A percentile compares a stretch with the other conserved stretches of the same genome.
phyloP scores from a whole-genome alignment of 805 yeast genomes.

The Saccharomycopsis sp. region DNA sequence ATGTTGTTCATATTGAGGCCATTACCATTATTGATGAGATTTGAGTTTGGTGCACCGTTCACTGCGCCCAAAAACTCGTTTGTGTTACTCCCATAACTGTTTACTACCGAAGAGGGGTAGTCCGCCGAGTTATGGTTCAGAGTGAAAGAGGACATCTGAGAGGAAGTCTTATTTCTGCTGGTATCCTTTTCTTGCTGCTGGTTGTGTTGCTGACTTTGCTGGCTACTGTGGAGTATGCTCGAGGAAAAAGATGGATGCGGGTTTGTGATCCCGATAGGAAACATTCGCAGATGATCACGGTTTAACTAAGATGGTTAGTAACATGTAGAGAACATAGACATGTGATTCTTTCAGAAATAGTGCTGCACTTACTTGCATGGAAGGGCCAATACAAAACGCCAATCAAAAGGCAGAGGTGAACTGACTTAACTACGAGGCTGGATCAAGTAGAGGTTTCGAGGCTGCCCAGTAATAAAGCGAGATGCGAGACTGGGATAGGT shows the following conservation, averaged over 20 bases:
- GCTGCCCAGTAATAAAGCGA: too few species aligned
- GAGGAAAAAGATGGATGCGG: conserved; percentile 1
- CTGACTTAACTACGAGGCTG: too few species aligned
- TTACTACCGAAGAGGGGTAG: conserved; percentile 23
- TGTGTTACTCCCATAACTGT: conserved; percentile 14
- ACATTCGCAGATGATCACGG: not conserved
- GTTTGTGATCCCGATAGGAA: not conserved
- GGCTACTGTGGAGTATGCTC: not conserved
- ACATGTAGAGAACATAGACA: too few species aligned
- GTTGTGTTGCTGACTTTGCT: conserved; percentile 13
- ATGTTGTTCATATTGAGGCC: conserved; percentile 33
- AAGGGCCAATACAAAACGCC: not conserved
- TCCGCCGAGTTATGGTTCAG: conserved; percentile 22
- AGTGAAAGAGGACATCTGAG: conserved; percentile 5
- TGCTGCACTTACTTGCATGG: not conserved
- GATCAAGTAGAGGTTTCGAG: too few species aligned
- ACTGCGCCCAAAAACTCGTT: not conserved
- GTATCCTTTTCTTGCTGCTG: conserved; percentile 12
- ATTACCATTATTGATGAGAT: conserved; percentile 18
- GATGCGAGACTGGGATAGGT: too few species aligned
- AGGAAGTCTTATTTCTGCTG: conserved; percentile 16
- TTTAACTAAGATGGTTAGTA: not conserved
- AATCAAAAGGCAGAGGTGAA: not conserved
- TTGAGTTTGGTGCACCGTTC: not conserved
- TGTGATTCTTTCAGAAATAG: too few species aligned